These are phyloP conservation scores for Litchi chinensis DNA, from an alignment of 345 rosid genomes.

Conservation along the genomic window DNA sequence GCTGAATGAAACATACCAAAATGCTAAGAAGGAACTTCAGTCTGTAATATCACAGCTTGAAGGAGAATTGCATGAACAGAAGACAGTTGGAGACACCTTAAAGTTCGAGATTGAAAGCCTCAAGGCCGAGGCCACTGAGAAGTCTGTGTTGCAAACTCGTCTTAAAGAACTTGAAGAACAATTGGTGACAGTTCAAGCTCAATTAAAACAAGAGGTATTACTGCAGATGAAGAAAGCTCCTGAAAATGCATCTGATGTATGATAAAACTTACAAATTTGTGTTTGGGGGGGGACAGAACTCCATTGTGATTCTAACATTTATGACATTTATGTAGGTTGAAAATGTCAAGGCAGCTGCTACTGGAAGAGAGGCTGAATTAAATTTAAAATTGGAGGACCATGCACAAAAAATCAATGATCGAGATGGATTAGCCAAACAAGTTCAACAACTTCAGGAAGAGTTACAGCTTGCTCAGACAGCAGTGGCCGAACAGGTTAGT, in stretches of 20 bases:
- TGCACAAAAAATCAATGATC: constrained; percentile 38
- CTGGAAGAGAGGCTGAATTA: constrained; percentile 43
- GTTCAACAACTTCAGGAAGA: constrained; percentile 58
- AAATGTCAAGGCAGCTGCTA: constrained; percentile 36
- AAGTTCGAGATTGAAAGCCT: constrained; percentile 53
- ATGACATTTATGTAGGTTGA: constrained; percentile 38
- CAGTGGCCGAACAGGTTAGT: constrained; percentile 50
- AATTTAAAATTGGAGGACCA: constrained; percentile 49
- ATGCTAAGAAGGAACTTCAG: constrained; percentile 72
- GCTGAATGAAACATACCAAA: constrained; percentile 62
- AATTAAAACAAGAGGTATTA: constrained; percentile 58
- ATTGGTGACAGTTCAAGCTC: constrained; percentile 41
- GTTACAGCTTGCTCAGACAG: constrained; percentile 44
- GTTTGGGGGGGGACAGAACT: background rate
- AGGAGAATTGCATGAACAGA: constrained; percentile 53
- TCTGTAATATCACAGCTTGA: constrained; percentile 60
- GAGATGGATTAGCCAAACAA: constrained; percentile 46
- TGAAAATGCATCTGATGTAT: background rate
- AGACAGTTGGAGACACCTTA: constrained; percentile 45
- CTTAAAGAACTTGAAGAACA: constrained; percentile 65
- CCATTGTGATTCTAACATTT: constrained; percentile 6
- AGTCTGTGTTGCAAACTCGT: constrained; percentile 50
- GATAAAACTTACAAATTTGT: background rate
- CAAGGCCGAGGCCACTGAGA: constrained; percentile 47
- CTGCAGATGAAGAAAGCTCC: background rate